phyloP scores from a whole-genome alignment of 495 filamentous ascomycete species.

The Sphaerosporella brunnea region DNA sequence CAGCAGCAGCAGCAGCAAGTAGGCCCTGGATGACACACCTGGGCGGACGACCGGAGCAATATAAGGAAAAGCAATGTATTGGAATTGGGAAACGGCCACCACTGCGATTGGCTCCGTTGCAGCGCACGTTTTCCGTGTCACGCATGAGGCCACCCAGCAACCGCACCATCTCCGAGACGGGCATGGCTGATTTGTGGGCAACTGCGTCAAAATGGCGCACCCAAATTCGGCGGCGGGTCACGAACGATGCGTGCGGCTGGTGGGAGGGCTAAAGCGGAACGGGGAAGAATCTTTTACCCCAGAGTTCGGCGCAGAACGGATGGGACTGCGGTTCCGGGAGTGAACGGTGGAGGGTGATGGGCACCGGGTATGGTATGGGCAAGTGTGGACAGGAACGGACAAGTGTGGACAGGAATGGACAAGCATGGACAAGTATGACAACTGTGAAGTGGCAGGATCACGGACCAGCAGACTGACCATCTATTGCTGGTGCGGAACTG shows the following conservation, averaged over 20 bases:
- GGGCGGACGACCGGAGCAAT: conserved; percentile 7
- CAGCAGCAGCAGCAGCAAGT: conserved; percentile 1
- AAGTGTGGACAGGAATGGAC: no score
- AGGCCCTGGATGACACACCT: not conserved
- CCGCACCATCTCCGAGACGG: not conserved
- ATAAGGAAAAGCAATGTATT: conserved; percentile 2
- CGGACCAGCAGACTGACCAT: no score
- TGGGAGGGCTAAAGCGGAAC: not conserved
- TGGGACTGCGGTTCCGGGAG: conserved; percentile 1
- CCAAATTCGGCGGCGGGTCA: not conserved
- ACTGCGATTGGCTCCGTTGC: not conserved
- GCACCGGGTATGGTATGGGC: no score
- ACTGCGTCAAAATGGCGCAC: conserved; percentile 3
- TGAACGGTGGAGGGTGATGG: no score
- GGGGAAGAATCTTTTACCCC: not conserved
- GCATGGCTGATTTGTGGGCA: no score
- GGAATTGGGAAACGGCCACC: not conserved
- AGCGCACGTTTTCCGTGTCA: conserved; percentile 1
- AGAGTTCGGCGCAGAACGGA: conserved; percentile 1
- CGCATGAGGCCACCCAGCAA: not conserved
- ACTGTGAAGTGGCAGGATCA: no score
- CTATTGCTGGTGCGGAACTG: no score
- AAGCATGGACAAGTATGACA: no score
- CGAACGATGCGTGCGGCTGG: not conserved
- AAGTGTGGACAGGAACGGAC: no score